These are phyloP conservation scores for Pisolithus marmoratus DNA, from an alignment of 768 basidiomycete species.

Conservation along the genomic window DNA sequence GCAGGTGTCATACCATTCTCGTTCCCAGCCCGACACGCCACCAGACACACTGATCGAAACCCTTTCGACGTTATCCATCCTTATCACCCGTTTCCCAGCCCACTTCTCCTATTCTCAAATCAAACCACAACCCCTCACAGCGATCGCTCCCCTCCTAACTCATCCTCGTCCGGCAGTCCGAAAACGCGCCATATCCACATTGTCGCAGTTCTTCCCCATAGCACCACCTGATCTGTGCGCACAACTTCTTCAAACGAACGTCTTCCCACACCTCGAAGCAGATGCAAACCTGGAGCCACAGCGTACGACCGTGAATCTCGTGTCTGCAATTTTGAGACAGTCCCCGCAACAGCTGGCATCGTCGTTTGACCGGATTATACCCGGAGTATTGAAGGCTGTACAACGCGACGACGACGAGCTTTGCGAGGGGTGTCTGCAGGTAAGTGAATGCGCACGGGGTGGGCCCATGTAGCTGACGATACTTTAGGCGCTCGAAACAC, in stretches of 20 bases:
- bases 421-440: conserved; percentile 76
- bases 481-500: conserved; percentile 72
- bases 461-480: conserved; percentile 4
- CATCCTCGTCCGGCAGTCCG: conserved; percentile 81
- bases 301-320: conserved; percentile 70
- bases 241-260: conserved; percentile 50
- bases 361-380: conserved; percentile 56
- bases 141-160: conserved; percentile 67
- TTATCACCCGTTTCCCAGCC: conserved; percentile 78
- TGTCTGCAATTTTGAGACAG: conserved; percentile 74
- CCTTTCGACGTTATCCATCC: conserved; percentile 79
- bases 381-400: conserved; percentile 63
- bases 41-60: conserved; percentile 82
- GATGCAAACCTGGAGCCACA: conserved; percentile 60
- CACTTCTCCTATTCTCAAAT: conserved; percentile 52
- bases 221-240: conserved; percentile 59
- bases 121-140: conserved; percentile 53
- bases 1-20: background rate
- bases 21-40: conserved; percentile 52
- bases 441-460: conserved; percentile 19
- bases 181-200: conserved; percentile 84
- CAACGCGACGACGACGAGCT: conserved; percentile 79
- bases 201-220: conserved; percentile 78
- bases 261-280: conserved; percentile 53
- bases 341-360: conserved; percentile 64